Base-by-base conservation (phyloP, 345 rosid species). In the Microcos paniculata region DNA sequence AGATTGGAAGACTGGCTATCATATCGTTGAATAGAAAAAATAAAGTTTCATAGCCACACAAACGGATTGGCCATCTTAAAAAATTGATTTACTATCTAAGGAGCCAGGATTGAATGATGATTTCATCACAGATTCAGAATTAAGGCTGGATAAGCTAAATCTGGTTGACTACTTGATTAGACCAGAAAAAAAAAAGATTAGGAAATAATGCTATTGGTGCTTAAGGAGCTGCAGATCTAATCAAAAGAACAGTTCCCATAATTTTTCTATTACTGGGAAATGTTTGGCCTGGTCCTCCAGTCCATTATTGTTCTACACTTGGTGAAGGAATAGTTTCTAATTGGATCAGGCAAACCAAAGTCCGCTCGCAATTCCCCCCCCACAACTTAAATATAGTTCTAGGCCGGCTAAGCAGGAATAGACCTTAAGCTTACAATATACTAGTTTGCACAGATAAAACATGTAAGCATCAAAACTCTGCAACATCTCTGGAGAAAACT, bases 401-500 rank as follows among this genome's bases (percentile, higher is more conserved):
- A 19, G 23, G 67, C 67, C 46, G 15, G 67, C 67, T 62, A 16
- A 35, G 24, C 67, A 33, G 24, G 43, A 62, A 18, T 62, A 18
- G 63, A 62, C 67, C 45, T 35, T 62, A 18, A 33, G 46, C 67
- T 62, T 35, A 58, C 63, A 26, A 57, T 58, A 58, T 55, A 35
- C 40, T 35, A 23, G 10, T 55, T 55, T 11, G 30, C 15, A 52
- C 8, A 52, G 19, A 8, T 56, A n/a, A 5, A 8, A 18, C 35
- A 26, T 51, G 55, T 26, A 55, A 21, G 59, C 31, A 56, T 23
- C 30, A 56, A 24, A 0, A 0, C 55, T n/a, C 28, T 56, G 62
- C 62, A 56, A 56, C 16, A 56, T 56, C 6, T 56, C n/a, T n/a
- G n/a, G n/a, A 16, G 4, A 1, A 11, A 31, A 31, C 16, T 35